Evolutionary conservation across 805 yeast species (phyloP), one percentile per base, ranked within the genome.

Genomic region (Lachancea mirantina): DNA sequence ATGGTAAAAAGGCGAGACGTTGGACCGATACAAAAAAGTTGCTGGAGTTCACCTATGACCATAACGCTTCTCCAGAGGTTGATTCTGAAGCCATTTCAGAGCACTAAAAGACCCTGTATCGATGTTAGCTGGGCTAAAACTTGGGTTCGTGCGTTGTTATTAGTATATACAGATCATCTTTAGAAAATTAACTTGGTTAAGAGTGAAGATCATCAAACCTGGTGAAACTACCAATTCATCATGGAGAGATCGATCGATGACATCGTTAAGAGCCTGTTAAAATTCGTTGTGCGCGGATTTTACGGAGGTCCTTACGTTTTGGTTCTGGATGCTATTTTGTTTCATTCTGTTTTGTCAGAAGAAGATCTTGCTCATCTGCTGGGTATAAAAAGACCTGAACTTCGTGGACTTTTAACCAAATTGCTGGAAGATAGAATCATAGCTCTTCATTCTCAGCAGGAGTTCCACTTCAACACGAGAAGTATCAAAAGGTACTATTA

Each of bases 261-360:
- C 29, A 61, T 64, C 17, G 65, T 65, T 13, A 59, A 63, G 27
- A 50, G 47, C 19, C 45, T 89, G 41, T 63, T 89, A 34, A 72
- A 94, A 38, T 77, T 80, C 45, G 95, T 85, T 8, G 76, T 78
- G 1, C 68, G 97, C 42, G 88, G 94, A 11, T 92, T 89, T 61
- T 92, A 88, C 52, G 78, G 84, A 21, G 76, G 78, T 19, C 79
- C 84, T n/a, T 82, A 82, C 45, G 78, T 88, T 24, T 68, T 89
- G 27, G 78, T 89, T 6, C 57, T 92, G 42, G 98, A 89, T 58
- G 95, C 96, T 2, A 64, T 89, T 5, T 59, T 89, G 23, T 72
- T 81, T 48, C 98, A 89, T 58, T 79, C 88, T 10, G 96, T 89
- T 6, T 68, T 89, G 19, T 80, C 88, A 13, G 98, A 92, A 58